Conservation (phyloP, 768 basidiomycete genomes). For the Dendrothele bispora region DNA sequence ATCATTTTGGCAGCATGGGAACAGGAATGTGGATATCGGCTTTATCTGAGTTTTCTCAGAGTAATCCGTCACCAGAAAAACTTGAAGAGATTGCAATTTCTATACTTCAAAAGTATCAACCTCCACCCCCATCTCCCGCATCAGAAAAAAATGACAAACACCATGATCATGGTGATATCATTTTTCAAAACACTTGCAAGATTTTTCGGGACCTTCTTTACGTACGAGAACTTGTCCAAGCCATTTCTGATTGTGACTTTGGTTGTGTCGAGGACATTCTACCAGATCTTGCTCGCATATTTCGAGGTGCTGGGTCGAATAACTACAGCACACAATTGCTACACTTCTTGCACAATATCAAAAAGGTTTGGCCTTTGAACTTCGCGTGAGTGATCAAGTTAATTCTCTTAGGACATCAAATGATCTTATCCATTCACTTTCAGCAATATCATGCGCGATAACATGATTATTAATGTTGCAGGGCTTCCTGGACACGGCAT, state of each 20-base stretch:
- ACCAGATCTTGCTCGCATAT: constrained; percentile 12
- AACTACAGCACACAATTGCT: constrained; percentile 20
- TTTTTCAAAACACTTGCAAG: constrained; percentile 7
- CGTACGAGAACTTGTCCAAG: constrained; percentile 8
- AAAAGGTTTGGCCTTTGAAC: constrained; percentile 12
- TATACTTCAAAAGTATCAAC: constrained; percentile 11
- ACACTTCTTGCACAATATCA: constrained; percentile 16
- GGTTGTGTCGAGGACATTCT: constrained; percentile 21
- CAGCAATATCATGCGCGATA: constrained; percentile 20
- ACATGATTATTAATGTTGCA: constrained; percentile 11
- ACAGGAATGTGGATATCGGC: constrained; percentile 8
- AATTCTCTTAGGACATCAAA: not conserved
- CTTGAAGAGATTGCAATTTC: constrained; percentile 6
- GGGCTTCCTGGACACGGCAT: constrained; percentile 17
- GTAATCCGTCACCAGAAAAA: constrained; percentile 17
- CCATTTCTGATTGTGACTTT: constrained; percentile 16
- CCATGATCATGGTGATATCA: constrained; percentile 4
- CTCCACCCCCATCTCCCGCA: not conserved
- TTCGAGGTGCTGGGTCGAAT: constrained; percentile 16
- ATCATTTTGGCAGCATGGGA: constrained; percentile 13
- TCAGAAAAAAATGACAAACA: not conserved
- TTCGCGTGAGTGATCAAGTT: constrained; percentile 20
- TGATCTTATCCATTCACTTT: not conserved
- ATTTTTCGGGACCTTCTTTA: constrained; percentile 13
- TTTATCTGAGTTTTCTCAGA: constrained; percentile 3